phyloP scores from a whole-genome alignment of 2,329 filamentous ascomycete species.

The Endoconidiophora polonica region DNA sequence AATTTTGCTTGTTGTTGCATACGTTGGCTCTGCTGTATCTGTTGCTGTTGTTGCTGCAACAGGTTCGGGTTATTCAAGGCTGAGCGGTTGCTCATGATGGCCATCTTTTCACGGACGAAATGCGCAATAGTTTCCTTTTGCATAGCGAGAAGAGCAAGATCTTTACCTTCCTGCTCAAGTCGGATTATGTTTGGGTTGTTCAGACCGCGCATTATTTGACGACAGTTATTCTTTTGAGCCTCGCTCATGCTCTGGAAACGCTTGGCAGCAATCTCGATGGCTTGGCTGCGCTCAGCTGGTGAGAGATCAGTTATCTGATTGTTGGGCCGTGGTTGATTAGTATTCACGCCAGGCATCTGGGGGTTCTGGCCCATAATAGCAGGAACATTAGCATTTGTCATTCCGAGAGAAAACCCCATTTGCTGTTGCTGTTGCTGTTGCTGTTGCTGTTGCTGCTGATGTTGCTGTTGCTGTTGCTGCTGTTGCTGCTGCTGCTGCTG shows the following conservation, averaged over 20 bases:
- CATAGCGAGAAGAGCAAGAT: conserved; percentile 1
- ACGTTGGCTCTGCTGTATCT: conserved; percentile 17
- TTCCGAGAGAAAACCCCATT: conserved; percentile 11
- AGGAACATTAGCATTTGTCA: not conserved
- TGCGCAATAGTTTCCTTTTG: not conserved
- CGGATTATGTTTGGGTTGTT: not conserved
- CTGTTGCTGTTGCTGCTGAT: conserved; percentile 18
- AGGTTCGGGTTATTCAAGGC: not conserved
- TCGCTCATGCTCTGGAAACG: not conserved
- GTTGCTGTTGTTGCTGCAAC: conserved; percentile 18
- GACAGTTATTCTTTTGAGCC: conserved; percentile 2
- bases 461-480: conserved; percentile 6
- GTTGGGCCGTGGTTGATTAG: conserved; percentile 13
- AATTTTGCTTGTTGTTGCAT: conserved; percentile 18
- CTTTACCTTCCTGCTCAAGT: not conserved
- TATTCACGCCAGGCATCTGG: conserved; percentile 18
- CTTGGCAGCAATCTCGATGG: not conserved
- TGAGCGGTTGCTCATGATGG: not conserved
- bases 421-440: conserved; percentile 23
- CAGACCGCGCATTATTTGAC: not conserved
- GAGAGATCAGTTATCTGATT: not conserved
- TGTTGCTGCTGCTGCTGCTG: conserved; percentile 20
- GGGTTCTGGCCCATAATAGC: conserved; percentile 17
- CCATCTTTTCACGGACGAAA: not conserved
- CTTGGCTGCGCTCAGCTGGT: not conserved